phyloP scores from a whole-genome alignment of 78 protist genomes.

The Chrysochromulina parva region DNA sequence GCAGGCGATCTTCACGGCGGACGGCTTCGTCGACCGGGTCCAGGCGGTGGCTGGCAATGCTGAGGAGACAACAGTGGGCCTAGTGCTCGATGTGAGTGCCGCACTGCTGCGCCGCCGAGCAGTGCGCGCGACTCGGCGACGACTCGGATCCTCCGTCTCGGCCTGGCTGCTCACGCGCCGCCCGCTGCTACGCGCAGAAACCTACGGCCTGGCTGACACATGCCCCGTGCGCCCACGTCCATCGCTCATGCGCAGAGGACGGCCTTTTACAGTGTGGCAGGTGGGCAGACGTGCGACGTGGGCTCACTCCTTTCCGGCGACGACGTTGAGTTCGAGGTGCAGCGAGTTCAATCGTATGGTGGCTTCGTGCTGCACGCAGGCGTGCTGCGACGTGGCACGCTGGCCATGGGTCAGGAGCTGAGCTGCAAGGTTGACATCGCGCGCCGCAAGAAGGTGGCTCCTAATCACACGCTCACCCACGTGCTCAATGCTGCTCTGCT shows the following conservation, averaged over 20 bases:
- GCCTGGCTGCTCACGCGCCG: too few species aligned
- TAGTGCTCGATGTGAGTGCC: neutral
- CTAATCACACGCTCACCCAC: slow-evolving; percentile 96
- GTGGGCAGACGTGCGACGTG: slow-evolving; percentile 92
- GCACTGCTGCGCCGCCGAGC: neutral
- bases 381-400: slow-evolving; percentile 48
- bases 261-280: slow-evolving; percentile 91
- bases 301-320: slow-evolving; percentile 62
- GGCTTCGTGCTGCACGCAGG: slow-evolving; percentile 93
- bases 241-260: slow-evolving; percentile 49
- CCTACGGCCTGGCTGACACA: too few species aligned
- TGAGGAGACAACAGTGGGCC: neutral
- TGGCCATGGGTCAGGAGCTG: slow-evolving; percentile 72
- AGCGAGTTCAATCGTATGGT: slow-evolving; percentile 73
- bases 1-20: slow-evolving; percentile 74
- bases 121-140: slow-evolving; percentile 54
- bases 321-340: slow-evolving; percentile 50
- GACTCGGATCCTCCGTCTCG: neutral
- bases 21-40: slow-evolving; percentile 57
- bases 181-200: too few species aligned
- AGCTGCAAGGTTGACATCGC: slow-evolving; percentile 64
- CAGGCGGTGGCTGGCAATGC: neutral
- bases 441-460: slow-evolving; percentile 71
- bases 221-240: too few species aligned
- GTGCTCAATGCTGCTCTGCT: slow-evolving; percentile 88